These are phyloP conservation scores for Takashimella koratensis DNA, from an alignment of 1,284 basidiomycete genomes.

Conservation along the genomic window DNA sequence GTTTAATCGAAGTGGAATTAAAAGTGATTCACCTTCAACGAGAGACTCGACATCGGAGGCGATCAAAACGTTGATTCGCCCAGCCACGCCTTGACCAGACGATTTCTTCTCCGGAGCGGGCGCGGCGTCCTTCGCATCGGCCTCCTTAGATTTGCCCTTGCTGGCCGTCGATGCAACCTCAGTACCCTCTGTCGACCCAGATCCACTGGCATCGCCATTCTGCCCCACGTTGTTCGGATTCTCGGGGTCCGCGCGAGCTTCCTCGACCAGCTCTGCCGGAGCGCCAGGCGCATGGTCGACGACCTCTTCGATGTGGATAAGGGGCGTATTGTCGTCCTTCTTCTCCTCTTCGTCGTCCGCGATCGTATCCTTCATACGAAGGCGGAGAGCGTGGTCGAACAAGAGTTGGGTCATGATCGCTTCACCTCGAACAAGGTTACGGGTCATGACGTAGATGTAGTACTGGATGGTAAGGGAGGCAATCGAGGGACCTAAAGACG, in stretches of 20 bases:
- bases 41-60: slow-evolving; percentile 47
- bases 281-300: slow-evolving; percentile 14
- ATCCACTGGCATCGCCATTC: background rate
- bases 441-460: slow-evolving; percentile 48
- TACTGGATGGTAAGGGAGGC: slow-evolving; percentile 39
- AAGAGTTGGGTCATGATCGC: slow-evolving; percentile 65
- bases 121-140: background rate
- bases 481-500: slow-evolving; percentile 51
- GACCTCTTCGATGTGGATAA: slow-evolving; percentile 23
- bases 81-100: slow-evolving; percentile 52
- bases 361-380: slow-evolving; percentile 54
- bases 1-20: background rate
- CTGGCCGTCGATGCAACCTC: background rate
- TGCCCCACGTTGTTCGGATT: slow-evolving; percentile 6
- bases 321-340: slow-evolving; percentile 14
- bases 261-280: slow-evolving; percentile 3
- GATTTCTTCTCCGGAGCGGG: slow-evolving; percentile 8
- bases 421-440: slow-evolving; percentile 56
- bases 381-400: slow-evolving; percentile 65
- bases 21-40: slow-evolving; percentile 32
- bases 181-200: background rate
- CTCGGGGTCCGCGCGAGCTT: background rate
- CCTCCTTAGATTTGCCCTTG: slow-evolving; percentile 6
- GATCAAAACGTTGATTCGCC: slow-evolving; percentile 60
- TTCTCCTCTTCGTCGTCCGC: slow-evolving; percentile 26